Evolutionary conservation across 2,329 filamentous ascomycete genomes (phyloP).

Genomic region (Phaeosphaeria sp.): DNA sequence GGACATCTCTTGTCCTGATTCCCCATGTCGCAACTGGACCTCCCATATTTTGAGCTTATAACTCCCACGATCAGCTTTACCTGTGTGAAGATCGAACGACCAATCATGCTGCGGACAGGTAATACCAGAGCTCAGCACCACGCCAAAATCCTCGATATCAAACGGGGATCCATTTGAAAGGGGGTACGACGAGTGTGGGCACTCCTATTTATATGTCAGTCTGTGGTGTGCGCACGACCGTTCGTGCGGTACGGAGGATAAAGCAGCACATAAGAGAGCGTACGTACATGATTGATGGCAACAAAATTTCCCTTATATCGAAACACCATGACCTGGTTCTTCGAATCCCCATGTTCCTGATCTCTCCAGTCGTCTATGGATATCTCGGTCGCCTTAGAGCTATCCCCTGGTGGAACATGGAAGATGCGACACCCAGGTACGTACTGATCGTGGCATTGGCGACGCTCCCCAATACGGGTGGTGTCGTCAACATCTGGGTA

Average conservation of each 20-base stretch:
- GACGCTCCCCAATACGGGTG: conserved; percentile 22
- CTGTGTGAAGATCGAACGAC: conserved; percentile 73
- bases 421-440: conserved; percentile 31
- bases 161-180: conserved; percentile 68
- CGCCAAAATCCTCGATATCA: conserved; percentile 76
- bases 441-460: conserved; percentile 17
- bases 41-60: conserved; percentile 71
- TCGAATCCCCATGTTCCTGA: conserved; percentile 18
- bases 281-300: conserved; percentile 69
- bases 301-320: conserved; percentile 69
- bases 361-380: conserved; percentile 38
- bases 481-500: conserved; percentile 26
- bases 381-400: conserved; percentile 19
- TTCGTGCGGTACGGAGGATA: neutral
- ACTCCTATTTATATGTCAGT: conserved; percentile 45
- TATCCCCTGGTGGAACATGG: conserved; percentile 31
- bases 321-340: conserved; percentile 71
- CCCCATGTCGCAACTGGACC: conserved; percentile 56
- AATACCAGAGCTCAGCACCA: conserved; percentile 67
- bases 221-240: neutral
- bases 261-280: no score
- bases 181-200: conserved; percentile 71
- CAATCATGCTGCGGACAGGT: conserved; percentile 73
- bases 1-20: conserved; percentile 4
- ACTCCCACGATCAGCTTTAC: conserved; percentile 65